Percentiles rank a stretch among this genome's conserved stretches.
Evolutionary conservation across 176 grass and related monocot genomes (phyloP).

Genomic region (Carex kokanica): DNA sequence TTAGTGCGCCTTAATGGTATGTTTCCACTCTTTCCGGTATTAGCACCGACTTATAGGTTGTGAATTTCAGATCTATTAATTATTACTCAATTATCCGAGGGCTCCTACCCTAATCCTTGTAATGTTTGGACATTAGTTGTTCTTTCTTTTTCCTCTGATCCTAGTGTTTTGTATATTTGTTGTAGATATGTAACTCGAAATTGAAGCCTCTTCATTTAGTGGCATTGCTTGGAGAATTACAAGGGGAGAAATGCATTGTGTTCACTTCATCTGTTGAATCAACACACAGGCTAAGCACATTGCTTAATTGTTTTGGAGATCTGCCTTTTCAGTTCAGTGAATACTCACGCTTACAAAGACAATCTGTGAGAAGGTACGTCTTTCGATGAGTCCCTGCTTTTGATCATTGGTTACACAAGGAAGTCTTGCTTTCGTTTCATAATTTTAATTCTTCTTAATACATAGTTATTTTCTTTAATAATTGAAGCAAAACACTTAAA

Average conservation of each 20-base stretch:
- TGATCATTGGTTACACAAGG: background rate
- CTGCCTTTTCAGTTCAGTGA: conserved; percentile 80
- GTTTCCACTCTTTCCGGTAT: background rate
- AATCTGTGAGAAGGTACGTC: conserved; percentile 71
- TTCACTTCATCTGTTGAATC: conserved; percentile 92
- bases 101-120: too few species aligned
- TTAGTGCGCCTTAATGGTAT: background rate
- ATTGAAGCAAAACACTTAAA: conserved; percentile 72
- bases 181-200: conserved; percentile 86
- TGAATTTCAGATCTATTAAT: background rate
- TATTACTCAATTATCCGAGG: too few species aligned
- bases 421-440: background rate
- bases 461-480: background rate
- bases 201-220: conserved; percentile 78
- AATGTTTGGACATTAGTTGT: background rate
- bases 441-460: background rate
- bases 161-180: conserved; percentile 11
- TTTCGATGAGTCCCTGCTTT: background rate
- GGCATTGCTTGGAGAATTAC: conserved; percentile 66
- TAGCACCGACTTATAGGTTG: background rate
- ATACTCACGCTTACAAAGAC: conserved; percentile 84
- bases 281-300: conserved; percentile 79
- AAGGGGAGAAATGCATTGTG: conserved; percentile 75
- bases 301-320: conserved; percentile 72
- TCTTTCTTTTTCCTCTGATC: background rate